These are phyloP conservation scores for Aspergillus versicolor DNA, from an alignment of 2,329 filamentous ascomycete species.

Conservation along the genomic window DNA sequence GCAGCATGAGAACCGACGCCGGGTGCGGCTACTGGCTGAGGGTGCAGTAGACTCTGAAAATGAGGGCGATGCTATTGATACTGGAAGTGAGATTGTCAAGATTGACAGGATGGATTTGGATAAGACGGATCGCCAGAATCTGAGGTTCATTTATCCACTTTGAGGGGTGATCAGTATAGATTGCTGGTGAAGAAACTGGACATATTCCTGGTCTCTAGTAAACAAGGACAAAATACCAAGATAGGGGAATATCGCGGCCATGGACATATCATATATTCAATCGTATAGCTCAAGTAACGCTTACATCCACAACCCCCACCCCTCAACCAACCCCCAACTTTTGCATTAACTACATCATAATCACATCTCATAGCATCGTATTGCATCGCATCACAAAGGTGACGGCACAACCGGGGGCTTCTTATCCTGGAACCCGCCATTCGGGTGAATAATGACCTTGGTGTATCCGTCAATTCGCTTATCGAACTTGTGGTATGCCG, in stretches of 20 bases:
- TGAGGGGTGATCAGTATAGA: too few species aligned
- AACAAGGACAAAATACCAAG: too few species aligned
- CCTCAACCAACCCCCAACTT: too few species aligned
- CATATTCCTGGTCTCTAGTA: too few species aligned
- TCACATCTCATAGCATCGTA: too few species aligned
- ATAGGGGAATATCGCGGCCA: too few species aligned
- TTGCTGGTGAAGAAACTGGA: too few species aligned
- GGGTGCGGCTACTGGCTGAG: not conserved
- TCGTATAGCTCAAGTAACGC: too few species aligned
- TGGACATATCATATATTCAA: too few species aligned
- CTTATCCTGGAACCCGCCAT: conserved; percentile 43
- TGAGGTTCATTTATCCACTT: not conserved
- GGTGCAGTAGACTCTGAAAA: not conserved
- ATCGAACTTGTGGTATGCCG: conserved; percentile 66
- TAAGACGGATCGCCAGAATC: not conserved
- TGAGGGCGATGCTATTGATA: not conserved
- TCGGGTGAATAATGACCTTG: conserved; percentile 67
- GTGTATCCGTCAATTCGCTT: conserved; percentile 65
- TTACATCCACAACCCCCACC: too few species aligned
- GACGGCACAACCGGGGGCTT: not conserved
- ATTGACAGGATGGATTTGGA: not conserved
- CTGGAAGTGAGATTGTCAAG: not conserved
- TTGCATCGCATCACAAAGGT: not conserved
- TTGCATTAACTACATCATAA: too few species aligned
- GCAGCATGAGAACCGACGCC: not conserved